Conservation (phyloP, 441 rosid species). For the Gossypium lobatum region DNA sequence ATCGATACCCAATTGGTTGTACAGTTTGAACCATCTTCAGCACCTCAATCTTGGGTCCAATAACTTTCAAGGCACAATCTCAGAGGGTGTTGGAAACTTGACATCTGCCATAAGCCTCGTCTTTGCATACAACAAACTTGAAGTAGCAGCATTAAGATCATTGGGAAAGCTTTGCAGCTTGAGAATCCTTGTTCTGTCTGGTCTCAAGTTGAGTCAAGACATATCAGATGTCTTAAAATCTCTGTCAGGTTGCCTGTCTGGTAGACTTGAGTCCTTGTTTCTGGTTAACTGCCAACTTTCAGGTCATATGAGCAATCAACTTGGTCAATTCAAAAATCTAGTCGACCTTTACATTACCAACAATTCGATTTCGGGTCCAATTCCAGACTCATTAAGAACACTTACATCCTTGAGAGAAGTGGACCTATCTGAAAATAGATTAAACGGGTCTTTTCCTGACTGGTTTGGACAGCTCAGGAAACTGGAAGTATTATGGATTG, state of each 20-base stretch:
- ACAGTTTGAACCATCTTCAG: constrained; percentile 14
- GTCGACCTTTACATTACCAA: not conserved
- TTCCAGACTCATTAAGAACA: constrained; percentile 20
- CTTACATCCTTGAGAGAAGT: constrained; percentile 9
- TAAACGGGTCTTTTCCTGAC: constrained; percentile 15
- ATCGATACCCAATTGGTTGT: constrained; percentile 12
- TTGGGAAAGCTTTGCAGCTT: constrained; percentile 14
- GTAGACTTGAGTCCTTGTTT: constrained; percentile 5
- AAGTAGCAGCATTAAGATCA: constrained; percentile 1
- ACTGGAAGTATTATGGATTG: constrained; percentile 3
- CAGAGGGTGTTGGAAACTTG: constrained; percentile 6
- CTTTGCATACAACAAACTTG: not conserved
- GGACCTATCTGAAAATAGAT: constrained; percentile 6
- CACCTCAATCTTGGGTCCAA: constrained; percentile 1
- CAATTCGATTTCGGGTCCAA: constrained; percentile 16
- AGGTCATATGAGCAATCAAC: constrained; percentile 5
- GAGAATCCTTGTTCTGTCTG: not conserved
- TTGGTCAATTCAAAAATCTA: constrained; percentile 3
- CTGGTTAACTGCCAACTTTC: not conserved
- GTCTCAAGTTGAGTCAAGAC: not conserved
- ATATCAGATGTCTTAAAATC: not conserved
- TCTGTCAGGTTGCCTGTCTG: not conserved
- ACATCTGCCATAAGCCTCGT: not conserved
- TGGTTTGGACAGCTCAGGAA: constrained; percentile 8
- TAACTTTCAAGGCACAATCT: constrained; percentile 16